Evolutionary conservation across 345 rosid species (phyloP).

Genomic region (Capsella bursapastoris): DNA sequence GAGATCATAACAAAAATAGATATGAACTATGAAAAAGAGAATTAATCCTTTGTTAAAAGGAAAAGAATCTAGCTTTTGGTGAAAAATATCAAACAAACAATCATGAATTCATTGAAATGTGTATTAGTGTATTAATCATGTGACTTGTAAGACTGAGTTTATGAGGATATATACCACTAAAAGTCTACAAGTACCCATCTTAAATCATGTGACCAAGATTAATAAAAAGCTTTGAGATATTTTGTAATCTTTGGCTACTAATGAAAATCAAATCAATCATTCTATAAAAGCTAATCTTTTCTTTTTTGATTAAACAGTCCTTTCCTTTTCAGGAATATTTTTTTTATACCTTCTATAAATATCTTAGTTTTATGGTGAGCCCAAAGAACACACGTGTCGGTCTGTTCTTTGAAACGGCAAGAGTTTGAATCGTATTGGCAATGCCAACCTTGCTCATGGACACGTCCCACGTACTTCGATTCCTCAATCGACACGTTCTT

Average conservation of each 20-base stretch:
- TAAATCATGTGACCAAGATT: neutral
- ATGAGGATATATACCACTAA: neutral
- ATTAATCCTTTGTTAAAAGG: neutral
- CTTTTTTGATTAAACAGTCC: constrained; percentile 12
- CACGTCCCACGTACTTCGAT: constrained; percentile 19
- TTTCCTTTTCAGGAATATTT: constrained; percentile 40
- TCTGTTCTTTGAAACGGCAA: constrained; percentile 20
- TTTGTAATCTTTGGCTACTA: constrained; percentile 18
- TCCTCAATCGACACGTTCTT: neutral
- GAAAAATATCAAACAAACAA: neutral
- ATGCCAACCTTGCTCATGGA: constrained; percentile 29
- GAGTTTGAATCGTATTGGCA: constrained; percentile 41
- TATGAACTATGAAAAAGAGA: neutral
- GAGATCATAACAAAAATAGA: neutral
- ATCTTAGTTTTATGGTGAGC: constrained; percentile 10
- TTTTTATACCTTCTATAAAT: neutral
- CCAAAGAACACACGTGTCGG: constrained; percentile 20
- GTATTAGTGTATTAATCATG: constrained; percentile 10
- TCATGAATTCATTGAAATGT: neutral
- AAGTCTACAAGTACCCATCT: neutral
- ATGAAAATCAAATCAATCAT: constrained; percentile 1
- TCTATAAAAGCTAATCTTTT: constrained; percentile 7
- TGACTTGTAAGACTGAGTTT: constrained; percentile 2
- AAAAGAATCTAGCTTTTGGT: neutral
- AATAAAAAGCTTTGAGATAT: constrained; percentile 19